Conservation (phyloP, 1,284 basidiomycete species). For the Microbotryomycetes sp. region DNA sequence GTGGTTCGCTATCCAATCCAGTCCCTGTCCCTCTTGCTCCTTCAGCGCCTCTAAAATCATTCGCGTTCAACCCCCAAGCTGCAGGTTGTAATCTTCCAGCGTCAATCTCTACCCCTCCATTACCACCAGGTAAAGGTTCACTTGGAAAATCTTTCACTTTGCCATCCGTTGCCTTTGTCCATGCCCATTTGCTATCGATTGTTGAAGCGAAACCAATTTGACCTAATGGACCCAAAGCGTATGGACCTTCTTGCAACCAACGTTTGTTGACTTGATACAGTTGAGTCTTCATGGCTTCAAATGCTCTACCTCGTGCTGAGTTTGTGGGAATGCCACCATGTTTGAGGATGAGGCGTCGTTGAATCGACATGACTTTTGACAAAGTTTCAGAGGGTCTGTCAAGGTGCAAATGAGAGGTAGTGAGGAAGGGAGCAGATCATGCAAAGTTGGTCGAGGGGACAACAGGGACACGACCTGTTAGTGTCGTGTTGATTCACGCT, state of each 20-base stretch:
- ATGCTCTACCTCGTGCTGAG: constrained; percentile 15
- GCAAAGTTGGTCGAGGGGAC: too few species aligned
- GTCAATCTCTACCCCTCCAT: constrained; percentile 3
- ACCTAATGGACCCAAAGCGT: constrained; percentile 28
- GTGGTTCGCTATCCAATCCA: not conserved
- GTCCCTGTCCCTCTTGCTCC: not conserved
- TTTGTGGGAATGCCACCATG: not conserved
- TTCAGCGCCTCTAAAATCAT: not conserved
- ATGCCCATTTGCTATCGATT: constrained; percentile 15
- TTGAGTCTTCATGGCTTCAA: constrained; percentile 28
- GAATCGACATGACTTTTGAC: constrained; percentile 28
- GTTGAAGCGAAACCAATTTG: constrained; percentile 16
- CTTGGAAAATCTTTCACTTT: constrained; percentile 23
- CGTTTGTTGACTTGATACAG: constrained; percentile 17
- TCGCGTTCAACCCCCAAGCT: not conserved
- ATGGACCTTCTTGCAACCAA: constrained; percentile 17
- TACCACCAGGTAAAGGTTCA: not conserved
- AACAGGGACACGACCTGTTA: too few species aligned
- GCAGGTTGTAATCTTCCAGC: constrained; percentile 10
- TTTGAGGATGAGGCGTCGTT: constrained; percentile 13
- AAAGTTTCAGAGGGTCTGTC: constrained; percentile 25
- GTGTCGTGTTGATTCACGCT: too few species aligned
- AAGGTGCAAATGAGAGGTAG: not conserved
- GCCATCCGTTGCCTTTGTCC: constrained; percentile 30
- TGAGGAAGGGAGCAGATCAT: too few species aligned